phyloP scores from a whole-genome alignment of 495 filamentous ascomycete species.

The Emericellopsis terricola region DNA sequence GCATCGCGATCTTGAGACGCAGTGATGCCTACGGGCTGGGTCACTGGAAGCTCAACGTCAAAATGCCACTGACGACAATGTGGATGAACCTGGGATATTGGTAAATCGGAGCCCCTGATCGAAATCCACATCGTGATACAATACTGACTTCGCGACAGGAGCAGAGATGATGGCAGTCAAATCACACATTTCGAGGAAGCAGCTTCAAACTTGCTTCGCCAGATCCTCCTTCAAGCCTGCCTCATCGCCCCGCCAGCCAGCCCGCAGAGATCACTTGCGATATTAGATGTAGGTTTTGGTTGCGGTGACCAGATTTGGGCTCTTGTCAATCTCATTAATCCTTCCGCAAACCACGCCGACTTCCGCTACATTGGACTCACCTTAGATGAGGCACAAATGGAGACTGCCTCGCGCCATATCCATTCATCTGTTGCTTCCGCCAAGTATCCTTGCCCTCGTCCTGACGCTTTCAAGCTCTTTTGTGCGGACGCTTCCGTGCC shows the following conservation, averaged over 20 bases:
- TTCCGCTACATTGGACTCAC: conserved; percentile 2
- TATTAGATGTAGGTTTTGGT: conserved; percentile 31
- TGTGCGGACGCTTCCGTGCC: neutral
- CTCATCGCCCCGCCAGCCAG: conserved; percentile 8
- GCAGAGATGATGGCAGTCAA: conserved; percentile 6
- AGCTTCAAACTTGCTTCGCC: conserved; percentile 20
- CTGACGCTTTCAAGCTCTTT: neutral
- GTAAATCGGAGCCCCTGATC: conserved; percentile 5
- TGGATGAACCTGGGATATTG: conserved; percentile 23
- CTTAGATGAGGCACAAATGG: neutral
- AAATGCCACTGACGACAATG: conserved; percentile 10
- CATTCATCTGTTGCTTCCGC: too few species aligned
- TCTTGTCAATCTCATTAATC: conserved; percentile 4
- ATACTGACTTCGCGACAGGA: too few species aligned
- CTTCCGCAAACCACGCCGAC: neutral
- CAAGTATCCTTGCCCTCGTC: too few species aligned
- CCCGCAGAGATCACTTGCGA: conserved; percentile 5
- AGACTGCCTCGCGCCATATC: neutral
- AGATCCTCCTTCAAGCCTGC: conserved; percentile 19
- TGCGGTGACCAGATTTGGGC: conserved; percentile 30
- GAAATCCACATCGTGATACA: too few species aligned
- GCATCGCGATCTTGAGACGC: neutral
- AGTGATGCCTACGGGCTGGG: conserved; percentile 1
- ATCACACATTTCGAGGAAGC: conserved; percentile 19
- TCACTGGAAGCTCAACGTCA: conserved; percentile 6